Base-by-base conservation (phyloP, 2,329 filamentous ascomycete species). In the Gremmenia infestans region DNA sequence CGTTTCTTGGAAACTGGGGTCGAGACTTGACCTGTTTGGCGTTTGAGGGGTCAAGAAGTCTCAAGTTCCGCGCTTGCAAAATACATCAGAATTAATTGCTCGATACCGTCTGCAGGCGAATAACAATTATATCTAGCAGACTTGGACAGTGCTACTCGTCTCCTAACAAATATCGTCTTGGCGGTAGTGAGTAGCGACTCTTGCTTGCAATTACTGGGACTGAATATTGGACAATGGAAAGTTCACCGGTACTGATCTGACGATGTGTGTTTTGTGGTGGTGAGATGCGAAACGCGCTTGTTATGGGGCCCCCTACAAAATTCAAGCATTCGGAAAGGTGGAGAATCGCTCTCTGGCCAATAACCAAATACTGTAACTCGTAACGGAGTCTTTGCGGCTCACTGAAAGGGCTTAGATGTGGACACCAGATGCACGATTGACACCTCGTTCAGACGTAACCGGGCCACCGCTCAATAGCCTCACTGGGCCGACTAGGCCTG, bases 1-100 rank as follows among this genome's bases (percentile, higher is more conserved):
- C 58, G 67, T 68, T 68, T 68, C 63, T 63, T 60, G 56, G 56
- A 55, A 54, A 63, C 63, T 39, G 55, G 63, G 62, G 56, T 66
- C 37, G 50, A 54, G 63, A 60, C 61, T 60, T 60, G 56, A 60
- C 45, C 52, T 54, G 62, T 61, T 65, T 63, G 59, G 56, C 47
- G 58, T 65, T 61, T 63, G 58, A 62, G 55, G 56, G 22, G 53
- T 23, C 19, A 22, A 22, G 17, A 40, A 42, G 50, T 58, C 53
- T 50, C 51, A 57, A 40, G 52, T 46, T 19, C 45, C 43, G 42
- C 42, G 22, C 42, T 17, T 45, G 4, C 39, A 45, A 4, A 47
- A 17, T 47, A 28, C 23, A 32, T 28, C 22, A 17, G 22, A 45
- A 11, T 19, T 17, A 9, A 45, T 12, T 17, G 2, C 11, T 22